Base-by-base conservation (phyloP, 441 rosid genomes). In the Kokia cookei region DNA sequence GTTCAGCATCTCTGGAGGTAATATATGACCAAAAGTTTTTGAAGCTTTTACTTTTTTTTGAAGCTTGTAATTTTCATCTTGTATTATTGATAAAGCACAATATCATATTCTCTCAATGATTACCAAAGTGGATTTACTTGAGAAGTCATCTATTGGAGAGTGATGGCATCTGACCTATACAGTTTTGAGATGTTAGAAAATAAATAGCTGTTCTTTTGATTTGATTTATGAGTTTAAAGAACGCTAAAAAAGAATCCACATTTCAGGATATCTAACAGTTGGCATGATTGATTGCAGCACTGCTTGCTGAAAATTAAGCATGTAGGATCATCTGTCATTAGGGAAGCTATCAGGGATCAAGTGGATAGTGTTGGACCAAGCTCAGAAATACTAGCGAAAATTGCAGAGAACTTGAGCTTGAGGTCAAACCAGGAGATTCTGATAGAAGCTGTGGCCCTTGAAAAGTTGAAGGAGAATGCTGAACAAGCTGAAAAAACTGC, bases 361-460 rank as follows among this genome's bases (percentile, higher is more conserved):
- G 84, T 29, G 43, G 85, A 85, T 58, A 82, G 83, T 73, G 76
- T 68, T 75, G 92, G 82, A 65, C 91, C 91, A 22, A 84, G 82
- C 81, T 75, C 92, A 48, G 92, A 93, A 65, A 79, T 82, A 80
- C 79, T 92, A 48, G 79, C 84, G 35, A 91, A 88, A 88, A 83
- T 92, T 82, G 90, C 89, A 0, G 92, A 88, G 78, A 76, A 80
- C 81, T 67, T 90, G 78, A 82, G 90, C 86, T 84, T 96, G 81
- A 91, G 81, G 82, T 90, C 97, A 54, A 93, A 96, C 88, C 89
- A 91, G 69, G 98, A 96, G 60, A 83, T 96, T 84, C 88, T 96
- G 29, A 93, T 92, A 67, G 99, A 96, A 81, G 89, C 91, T 47
- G 99, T 91, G 57, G 87, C 93, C 79, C 97, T 96, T 63, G 88